These are phyloP conservation scores for Cercophora newfieldiana DNA, from an alignment of 495 filamentous ascomycete genomes.

Conservation along the genomic window DNA sequence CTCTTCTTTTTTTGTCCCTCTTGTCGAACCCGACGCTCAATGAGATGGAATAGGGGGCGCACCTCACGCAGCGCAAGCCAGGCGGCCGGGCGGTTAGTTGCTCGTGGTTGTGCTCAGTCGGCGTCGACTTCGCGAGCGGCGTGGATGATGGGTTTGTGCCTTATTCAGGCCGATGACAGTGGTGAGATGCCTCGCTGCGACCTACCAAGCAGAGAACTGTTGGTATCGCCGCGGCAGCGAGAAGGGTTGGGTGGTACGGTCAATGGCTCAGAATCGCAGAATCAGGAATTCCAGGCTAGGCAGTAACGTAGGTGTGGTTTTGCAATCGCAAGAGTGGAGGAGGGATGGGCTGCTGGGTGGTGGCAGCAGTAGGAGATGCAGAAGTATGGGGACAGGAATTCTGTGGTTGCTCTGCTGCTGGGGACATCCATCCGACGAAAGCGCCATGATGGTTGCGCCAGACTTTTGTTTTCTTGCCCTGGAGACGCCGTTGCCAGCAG, in stretches of 20 bases:
- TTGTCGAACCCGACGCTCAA: background rate
- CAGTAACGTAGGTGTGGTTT: background rate
- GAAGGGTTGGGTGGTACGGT: constrained; percentile 7
- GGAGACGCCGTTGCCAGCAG: background rate
- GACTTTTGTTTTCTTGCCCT: constrained; percentile 4
- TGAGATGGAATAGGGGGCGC: constrained; percentile 10
- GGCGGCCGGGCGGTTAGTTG: constrained; percentile 59
- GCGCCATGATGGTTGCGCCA: constrained; percentile 2
- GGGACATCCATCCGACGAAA: background rate
- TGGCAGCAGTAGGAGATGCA: constrained; percentile 23
- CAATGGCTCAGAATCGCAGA: constrained; percentile 7
- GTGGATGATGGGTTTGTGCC: constrained; percentile 6
- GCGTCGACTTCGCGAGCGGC: constrained; percentile 21
- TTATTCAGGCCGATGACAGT: constrained; percentile 19
- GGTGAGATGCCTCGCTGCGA: constrained; percentile 1
- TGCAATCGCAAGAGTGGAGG: constrained; percentile 5
- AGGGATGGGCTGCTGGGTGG: constrained; percentile 4
- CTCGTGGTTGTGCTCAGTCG: constrained; percentile 45
- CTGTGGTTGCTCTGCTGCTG: constrained; percentile 25
- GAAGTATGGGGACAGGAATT: constrained; percentile 16
- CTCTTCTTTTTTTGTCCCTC: constrained; percentile 2
- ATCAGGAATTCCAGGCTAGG: background rate
- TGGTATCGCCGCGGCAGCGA: background rate
- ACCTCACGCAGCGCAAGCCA: constrained; percentile 79
- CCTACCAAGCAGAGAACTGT: background rate